Evolutionary conservation across 148 eudicot species (phyloP).

Genomic region (Silene latifolia): DNA sequence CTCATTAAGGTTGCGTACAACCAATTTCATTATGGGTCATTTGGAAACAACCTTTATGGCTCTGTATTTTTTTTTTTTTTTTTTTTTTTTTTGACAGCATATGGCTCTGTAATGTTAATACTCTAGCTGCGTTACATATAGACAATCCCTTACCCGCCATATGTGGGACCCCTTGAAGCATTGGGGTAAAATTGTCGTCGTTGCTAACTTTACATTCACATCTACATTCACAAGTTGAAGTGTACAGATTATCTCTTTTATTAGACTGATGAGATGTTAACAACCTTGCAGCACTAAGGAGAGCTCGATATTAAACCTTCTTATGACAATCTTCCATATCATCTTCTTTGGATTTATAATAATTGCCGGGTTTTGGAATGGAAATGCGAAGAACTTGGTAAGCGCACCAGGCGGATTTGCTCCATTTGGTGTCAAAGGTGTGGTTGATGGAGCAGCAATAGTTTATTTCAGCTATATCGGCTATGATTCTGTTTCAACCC

Average conservation of each 20-base stretch:
- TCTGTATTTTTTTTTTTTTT: no score
- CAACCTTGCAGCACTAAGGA: constrained; percentile 64
- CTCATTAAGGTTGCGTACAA: background rate
- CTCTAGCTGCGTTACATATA: no score
- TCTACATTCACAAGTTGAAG: no score
- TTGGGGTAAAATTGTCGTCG: no score
- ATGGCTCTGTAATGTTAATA: no score
- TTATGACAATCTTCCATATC: constrained; percentile 66
- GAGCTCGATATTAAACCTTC: constrained; percentile 63
- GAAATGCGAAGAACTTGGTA: constrained; percentile 51
- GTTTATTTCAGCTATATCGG: constrained; percentile 84
- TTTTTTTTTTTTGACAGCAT: no score
- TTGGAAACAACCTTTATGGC: no score
- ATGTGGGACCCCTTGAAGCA: no score
- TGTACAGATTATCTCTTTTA: background rate
- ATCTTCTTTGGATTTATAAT: constrained; percentile 65
- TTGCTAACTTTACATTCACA: no score
- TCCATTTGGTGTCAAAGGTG: constrained; percentile 71
- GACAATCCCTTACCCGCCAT: no score
- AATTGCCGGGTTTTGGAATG: constrained; percentile 58
- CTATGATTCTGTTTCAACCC: constrained; percentile 84
- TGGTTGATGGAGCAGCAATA: constrained; percentile 75
- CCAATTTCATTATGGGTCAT: no score
- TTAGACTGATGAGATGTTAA: background rate
- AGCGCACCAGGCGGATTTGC: constrained; percentile 56